A percentile compares a stretch with the other conserved stretches of the same genome.
Evolutionary conservation across 2,329 filamentous ascomycete species (phyloP).

Genomic region (Fusarium irregulare): DNA sequence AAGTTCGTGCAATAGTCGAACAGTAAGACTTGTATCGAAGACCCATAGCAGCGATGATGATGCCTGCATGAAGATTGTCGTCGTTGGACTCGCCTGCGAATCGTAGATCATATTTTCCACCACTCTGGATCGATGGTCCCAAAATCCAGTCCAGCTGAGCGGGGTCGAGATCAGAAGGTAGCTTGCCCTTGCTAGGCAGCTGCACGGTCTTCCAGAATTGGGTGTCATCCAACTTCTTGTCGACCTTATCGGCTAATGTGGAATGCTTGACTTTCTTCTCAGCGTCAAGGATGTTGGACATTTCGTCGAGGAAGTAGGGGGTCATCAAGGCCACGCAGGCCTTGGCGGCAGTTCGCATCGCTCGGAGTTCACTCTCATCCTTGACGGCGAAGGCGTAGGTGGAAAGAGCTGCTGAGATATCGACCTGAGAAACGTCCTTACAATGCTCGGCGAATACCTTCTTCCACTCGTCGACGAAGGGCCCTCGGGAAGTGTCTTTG

Average conservation of each 20-base stretch:
- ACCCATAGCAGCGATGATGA: conserved; percentile 92
- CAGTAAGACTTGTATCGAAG: conserved; percentile 96
- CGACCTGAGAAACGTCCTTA: conserved; percentile 89
- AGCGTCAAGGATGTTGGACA: conserved; percentile 94
- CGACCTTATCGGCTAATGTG: conserved; percentile 84
- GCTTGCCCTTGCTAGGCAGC: conserved; percentile 76
- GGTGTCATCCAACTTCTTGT: conserved; percentile 89
- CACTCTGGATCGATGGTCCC: conserved; percentile 91
- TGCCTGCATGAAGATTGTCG: conserved; percentile 86
- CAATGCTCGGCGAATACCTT: conserved; percentile 79
- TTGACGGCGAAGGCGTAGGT: conserved; percentile 88
- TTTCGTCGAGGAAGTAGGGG: conserved; percentile 97
- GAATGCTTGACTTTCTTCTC: conserved; percentile 98
- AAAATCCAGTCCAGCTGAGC: conserved; percentile 94
- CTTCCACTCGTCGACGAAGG: conserved; percentile 97
- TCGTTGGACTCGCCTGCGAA: conserved; percentile 83
- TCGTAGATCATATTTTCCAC: conserved; percentile 92
- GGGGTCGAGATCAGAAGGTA: conserved; percentile 88
- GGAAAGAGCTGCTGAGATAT: conserved; percentile 85
- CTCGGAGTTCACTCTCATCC: conserved; percentile 91
- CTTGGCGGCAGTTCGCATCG: conserved; percentile 93
- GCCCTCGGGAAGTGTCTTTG: conserved; percentile 86
- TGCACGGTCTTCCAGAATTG: conserved; percentile 91
- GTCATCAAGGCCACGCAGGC: conserved; percentile 95
- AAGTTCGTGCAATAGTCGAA: conserved; percentile 91